These are phyloP conservation scores for Coprinopsis sp. DNA, from an alignment of 768 basidiomycete genomes.

Conservation along the genomic window DNA sequence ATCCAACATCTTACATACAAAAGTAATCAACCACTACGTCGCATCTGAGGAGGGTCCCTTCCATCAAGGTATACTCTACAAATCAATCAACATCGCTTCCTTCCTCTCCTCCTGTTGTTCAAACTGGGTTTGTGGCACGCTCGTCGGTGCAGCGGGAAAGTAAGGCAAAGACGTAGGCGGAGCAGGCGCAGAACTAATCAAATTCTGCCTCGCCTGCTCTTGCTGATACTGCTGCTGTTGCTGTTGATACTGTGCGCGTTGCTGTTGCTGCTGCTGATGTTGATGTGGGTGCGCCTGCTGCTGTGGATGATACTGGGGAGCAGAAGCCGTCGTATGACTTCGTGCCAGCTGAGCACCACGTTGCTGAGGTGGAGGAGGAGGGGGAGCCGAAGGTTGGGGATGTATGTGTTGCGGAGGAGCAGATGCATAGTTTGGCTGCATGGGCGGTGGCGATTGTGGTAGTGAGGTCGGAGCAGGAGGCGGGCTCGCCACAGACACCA, in stretches of 20 bases:
- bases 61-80: no score
- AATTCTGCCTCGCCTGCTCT: slow-evolving; percentile 3
- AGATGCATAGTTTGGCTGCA: slow-evolving; percentile 9
- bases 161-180: slow-evolving; percentile 41
- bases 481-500: slow-evolving; percentile 2
- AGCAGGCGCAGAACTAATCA: slow-evolving; percentile 22
- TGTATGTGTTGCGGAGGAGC: slow-evolving; percentile 21
- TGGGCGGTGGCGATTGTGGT: slow-evolving; percentile 7
- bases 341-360: slow-evolving; percentile 23
- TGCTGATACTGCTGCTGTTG: slow-evolving; percentile 24
- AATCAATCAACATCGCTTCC: slow-evolving; percentile 52
- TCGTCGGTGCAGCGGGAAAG: slow-evolving; percentile 65
- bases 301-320: slow-evolving; percentile 13
- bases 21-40: no score
- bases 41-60: no score
- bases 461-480: slow-evolving; percentile 2
- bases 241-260: slow-evolving; percentile 19
- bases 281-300: slow-evolving; percentile 24
- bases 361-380: slow-evolving; percentile 22
- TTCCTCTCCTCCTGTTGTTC: slow-evolving; percentile 63
- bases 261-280: slow-evolving; percentile 16
- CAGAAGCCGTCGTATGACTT: slow-evolving; percentile 25
- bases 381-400: slow-evolving; percentile 16
- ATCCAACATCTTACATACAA: no score
- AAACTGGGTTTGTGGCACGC: slow-evolving; percentile 56